These are phyloP conservation scores for Beauveria sp. DNA, from an alignment of 2,329 filamentous ascomycete species.

Conservation along the genomic window DNA sequence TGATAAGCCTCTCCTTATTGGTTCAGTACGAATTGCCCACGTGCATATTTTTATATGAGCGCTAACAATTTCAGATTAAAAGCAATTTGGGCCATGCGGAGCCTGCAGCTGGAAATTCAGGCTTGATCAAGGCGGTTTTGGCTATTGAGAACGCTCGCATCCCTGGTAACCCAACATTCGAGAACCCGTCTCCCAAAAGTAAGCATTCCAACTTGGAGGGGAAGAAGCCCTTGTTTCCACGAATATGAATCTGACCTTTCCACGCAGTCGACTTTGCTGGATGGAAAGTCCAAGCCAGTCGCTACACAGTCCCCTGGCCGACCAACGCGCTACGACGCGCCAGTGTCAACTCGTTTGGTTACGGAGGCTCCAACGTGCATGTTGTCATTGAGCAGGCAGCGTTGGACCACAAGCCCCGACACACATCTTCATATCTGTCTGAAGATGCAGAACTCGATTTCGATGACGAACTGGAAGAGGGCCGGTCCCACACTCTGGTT, in stretches of 20 bases:
- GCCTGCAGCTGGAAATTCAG: conserved; percentile 21
- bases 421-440: background rate
- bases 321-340: conserved; percentile 12
- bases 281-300: conserved; percentile 20
- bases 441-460: background rate
- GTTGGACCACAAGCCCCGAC: background rate
- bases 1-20: conserved; percentile 19
- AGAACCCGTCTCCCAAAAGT: background rate
- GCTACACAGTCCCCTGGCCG: conserved; percentile 26
- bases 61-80: conserved; percentile 15
- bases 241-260: conserved; percentile 14
- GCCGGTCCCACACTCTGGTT: conserved; percentile 2
- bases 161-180: conserved; percentile 27
- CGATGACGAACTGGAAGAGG: background rate
- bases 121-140: conserved; percentile 23
- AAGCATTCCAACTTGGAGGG: conserved; percentile 8
- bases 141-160: conserved; percentile 21
- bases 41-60: no score
- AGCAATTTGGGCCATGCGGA: conserved; percentile 26
- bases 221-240: conserved; percentile 14
- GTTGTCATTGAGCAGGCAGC: conserved; percentile 23
- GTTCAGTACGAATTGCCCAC: conserved; percentile 16
- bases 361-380: conserved; percentile 36
- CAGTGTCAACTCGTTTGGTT: conserved; percentile 35
- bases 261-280: conserved; percentile 27